Evolutionary conservation across 257 asterid genomes (phyloP), one percentile per base, ranked within the genome.

Genomic region (Przewalskia tangutica): DNA sequence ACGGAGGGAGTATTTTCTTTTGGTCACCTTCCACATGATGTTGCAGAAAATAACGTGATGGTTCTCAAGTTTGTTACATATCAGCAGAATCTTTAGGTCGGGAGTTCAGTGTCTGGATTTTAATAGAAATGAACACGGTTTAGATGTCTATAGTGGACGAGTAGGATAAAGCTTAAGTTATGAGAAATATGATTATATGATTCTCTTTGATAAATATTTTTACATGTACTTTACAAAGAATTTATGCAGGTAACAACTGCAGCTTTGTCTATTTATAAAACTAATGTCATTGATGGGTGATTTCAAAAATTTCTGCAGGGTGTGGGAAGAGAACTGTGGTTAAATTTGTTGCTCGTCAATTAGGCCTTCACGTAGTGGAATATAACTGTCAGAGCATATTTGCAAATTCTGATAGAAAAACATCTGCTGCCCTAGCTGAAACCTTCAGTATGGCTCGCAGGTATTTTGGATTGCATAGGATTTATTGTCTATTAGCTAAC

Each of bases 281-380:
- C 36, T 16, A 66, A 18, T 78, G 17, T 42, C 36, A 42, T 65
- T 83, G 79, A 83, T 67, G 81, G 82, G 81, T 85, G 77, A 84
- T 82, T 53, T 76, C 71, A 27, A 81, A 79, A 78, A 81, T 23
- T 81, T 58, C 42, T 89, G 88, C 90, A 95, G 99, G 98, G 67
- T 91, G 90, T 62, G 98, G 99, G 55, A 95, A 94, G 90, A 95
- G 93, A 90, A 94, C 98, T 53, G 93, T 91, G 83, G 89, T 91
- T 80, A 91, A 90, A 87, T 89, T 90, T 82, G 93, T 94, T 88
- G 97, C 98, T 84, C 86, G 88, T 81, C 97, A 86, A 56, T 84
- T 95, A 89, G 99, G 99, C 63, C 89, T 95, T 87, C 99, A 95
- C 86, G 91, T 94, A 84, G 98, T 95, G 70, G 98, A 94, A 88